A percentile compares a stretch with the other conserved stretches of the same genome.
These are phyloP conservation scores for Emericellopsis cladophorae DNA, from an alignment of 2,329 filamentous ascomycete genomes.

Conservation along the genomic window DNA sequence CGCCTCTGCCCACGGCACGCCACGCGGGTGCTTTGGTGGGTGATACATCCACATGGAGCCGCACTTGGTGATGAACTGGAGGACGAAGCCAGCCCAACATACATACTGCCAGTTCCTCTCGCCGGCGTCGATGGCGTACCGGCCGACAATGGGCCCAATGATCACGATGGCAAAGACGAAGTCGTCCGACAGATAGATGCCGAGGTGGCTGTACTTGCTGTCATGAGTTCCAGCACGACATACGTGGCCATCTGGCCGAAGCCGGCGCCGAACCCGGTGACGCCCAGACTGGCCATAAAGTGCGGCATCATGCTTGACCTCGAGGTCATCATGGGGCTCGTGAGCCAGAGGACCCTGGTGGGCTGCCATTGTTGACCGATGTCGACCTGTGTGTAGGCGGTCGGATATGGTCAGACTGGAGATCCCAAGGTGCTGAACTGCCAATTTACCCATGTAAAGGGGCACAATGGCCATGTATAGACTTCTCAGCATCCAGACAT, in stretches of 20 bases:
- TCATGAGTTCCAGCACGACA: constrained; percentile 30
- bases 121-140: constrained; percentile 22
- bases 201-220: constrained; percentile 32
- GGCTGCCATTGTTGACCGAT: too few species aligned
- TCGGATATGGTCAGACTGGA: too few species aligned
- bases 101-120: constrained; percentile 25
- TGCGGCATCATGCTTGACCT: constrained; percentile 6
- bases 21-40: constrained; percentile 16
- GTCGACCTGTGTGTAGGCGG: too few species aligned
- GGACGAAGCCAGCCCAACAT: constrained; percentile 27
- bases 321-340: neutral
- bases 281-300: constrained; percentile 21
- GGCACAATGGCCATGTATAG: too few species aligned
- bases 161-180: constrained; percentile 29
- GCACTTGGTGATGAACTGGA: constrained; percentile 26
- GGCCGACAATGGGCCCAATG: constrained; percentile 28
- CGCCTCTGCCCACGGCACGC: constrained; percentile 18
- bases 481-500: too few species aligned
- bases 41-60: constrained; percentile 23
- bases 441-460: too few species aligned
- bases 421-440: too few species aligned
- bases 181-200: constrained; percentile 22
- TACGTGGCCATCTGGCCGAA: constrained; percentile 30
- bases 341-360: too few species aligned
- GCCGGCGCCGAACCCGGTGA: constrained; percentile 24